These are phyloP conservation scores for Rosa chinensis DNA, from an alignment of 306 rosid species.

Conservation along the genomic window DNA sequence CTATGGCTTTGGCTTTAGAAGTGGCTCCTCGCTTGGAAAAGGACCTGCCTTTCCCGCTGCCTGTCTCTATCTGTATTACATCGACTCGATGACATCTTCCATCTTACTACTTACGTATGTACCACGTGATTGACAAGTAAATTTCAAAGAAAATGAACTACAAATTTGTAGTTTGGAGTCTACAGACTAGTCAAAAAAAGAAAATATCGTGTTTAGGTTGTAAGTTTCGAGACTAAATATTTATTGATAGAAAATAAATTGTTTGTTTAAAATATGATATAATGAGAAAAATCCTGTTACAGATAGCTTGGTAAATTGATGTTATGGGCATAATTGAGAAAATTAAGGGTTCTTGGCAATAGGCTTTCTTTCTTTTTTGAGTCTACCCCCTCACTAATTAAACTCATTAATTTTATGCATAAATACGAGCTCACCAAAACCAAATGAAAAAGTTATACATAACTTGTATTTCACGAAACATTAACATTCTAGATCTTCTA, in stretches of 20 bases:
- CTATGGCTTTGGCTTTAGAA: background rate
- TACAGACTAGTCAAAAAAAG: background rate
- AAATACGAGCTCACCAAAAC: too few species aligned
- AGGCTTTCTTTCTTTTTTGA: too few species aligned
- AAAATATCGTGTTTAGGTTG: too few species aligned
- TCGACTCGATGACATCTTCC: background rate
- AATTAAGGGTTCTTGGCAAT: too few species aligned
- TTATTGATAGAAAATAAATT: too few species aligned
- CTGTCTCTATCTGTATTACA: background rate
- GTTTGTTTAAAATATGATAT: too few species aligned
- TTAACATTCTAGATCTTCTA: background rate
- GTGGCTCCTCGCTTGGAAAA: background rate
- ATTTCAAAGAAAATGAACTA: background rate
- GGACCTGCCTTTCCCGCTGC: background rate
- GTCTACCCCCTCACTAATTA: too few species aligned
- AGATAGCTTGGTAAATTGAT: too few species aligned
- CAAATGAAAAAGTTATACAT: background rate
- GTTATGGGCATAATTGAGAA: too few species aligned
- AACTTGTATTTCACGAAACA: constrained; percentile 1
- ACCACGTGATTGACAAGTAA: background rate
- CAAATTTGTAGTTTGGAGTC: background rate
- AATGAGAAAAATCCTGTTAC: too few species aligned
- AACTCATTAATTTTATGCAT: too few species aligned
- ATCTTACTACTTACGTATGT: background rate
- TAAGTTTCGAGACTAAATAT: too few species aligned